Evolutionary conservation across 176 grass and related monocot species (phyloP).

Genomic region (Puya raimondii): DNA sequence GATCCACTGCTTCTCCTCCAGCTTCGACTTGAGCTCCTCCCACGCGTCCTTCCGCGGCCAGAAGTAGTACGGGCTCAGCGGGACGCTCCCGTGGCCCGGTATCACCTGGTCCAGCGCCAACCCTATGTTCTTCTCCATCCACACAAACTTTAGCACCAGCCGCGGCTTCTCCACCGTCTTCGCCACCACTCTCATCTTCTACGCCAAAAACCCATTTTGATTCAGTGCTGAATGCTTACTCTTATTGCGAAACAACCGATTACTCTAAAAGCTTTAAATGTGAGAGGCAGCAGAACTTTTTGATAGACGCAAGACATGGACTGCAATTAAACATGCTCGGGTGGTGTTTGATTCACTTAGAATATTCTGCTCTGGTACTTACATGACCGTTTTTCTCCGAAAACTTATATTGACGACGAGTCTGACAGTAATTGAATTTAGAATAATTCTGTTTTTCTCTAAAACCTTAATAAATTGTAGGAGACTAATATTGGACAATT

Average conservation of each 20-base stretch:
- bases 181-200: slow-evolving; percentile 52
- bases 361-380: too few species aligned
- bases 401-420: slow-evolving; percentile 2
- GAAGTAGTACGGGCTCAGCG: slow-evolving; percentile 76
- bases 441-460: too few species aligned
- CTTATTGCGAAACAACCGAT: background rate
- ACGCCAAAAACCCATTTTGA: background rate
- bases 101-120: slow-evolving; percentile 56
- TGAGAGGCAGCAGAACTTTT: background rate
- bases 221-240: background rate
- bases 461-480: too few species aligned
- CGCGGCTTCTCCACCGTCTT: slow-evolving; percentile 43
- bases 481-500: background rate
- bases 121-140: slow-evolving; percentile 92
- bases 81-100: slow-evolving; percentile 55
- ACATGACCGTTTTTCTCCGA: too few species aligned
- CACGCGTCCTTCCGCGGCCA: slow-evolving; percentile 77
- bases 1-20: slow-evolving; percentile 79
- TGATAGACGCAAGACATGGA: too few species aligned
- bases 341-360: too few species aligned
- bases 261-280: background rate
- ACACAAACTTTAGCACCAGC: slow-evolving; percentile 67
- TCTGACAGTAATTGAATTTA: too few species aligned
- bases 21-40: slow-evolving; percentile 66
- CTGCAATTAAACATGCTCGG: too few species aligned